Evolutionary conservation across 2,329 filamentous ascomycete species (phyloP), one percentile per base, ranked within the genome.

Genomic region (Scedosporium apiospermum): DNA sequence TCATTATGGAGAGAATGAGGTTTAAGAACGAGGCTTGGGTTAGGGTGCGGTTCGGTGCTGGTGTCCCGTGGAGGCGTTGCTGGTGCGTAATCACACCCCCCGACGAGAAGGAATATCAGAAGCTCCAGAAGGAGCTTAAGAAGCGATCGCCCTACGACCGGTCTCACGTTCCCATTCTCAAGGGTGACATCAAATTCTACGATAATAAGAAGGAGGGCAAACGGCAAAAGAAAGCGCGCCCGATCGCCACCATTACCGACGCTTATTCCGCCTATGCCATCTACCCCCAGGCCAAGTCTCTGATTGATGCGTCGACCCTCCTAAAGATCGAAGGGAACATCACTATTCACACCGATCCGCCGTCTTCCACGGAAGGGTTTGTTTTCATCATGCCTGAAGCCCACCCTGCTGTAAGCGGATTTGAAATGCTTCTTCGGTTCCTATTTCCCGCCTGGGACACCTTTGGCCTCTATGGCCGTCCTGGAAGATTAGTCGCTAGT

Each of bases 351-450:
- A 88, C 88, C 0, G 84, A 87, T 12, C 87, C 90, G 7, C 86
- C 91, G 26, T 88, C 88, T 0, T 86, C 86, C 2, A 89, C 89
- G 0, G 95, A 99, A 72, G 95, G 95, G 0, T 97, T 97, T 69
- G 91, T 99, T 4, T 99, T 99, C 71, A 88, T 98, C 67, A 97
- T 99, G 93, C 95, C 95, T 3, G 95, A 99, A 73, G 85, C 89
- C 1, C 91, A 91, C 69, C 88, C 93, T n/a, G 93, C 91, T 18
- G 89, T 99, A 12, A 90, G 86, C 62, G 95, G 95, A 0, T 96
- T 98, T 68, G 95, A 98, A 74, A 97, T 96, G 81, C 88, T 99
- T 81, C 80, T 99, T 41, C 86, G 91, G 57, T 97, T 90, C 77
- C 80, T 99, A 12, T 96, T 99, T 72, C 95, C 95, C 0, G 90